Evolutionary conservation across 176 grass and related monocot species (phyloP), one percentile per base, ranked within the genome.

Genomic region (Eleusine coracana): DNA sequence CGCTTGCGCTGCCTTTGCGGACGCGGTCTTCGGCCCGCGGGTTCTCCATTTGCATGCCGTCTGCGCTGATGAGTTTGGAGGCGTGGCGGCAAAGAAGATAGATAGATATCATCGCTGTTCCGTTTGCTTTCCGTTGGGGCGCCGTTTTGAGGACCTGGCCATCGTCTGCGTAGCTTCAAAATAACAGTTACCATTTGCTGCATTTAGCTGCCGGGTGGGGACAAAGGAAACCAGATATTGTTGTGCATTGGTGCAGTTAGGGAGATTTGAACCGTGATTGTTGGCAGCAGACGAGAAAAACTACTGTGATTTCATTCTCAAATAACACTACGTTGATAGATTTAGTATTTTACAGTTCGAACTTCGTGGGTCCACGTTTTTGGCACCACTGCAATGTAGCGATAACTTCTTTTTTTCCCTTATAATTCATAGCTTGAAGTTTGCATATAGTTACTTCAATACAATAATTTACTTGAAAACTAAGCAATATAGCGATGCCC

Each of bases 21-120:
- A 66, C 77, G 78, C 58, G 83, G 78, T 73, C 88, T 86, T 77
- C 58, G 78, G 72, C 69, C 48, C 68, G 65, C 6, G 31, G 14
- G 4, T 10, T 64, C 77, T 81, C 11, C 70, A 25, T 56, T 6
- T 76, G 88, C 87, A 76, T 85, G 64, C 12, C 46, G 68, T 75
- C 29, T 34, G 31, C 31, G 31, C 31, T 34, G 31, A 34, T 34
- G 31, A 34, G 31, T 34, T 34, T 34, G 31, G 31, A 34, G 31
- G 29, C 63, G 52, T 17, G 41, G 42, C 52, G 73, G 40, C 79
- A 34, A 34, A 34, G 2, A 34, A 34, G 31, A 34, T 34, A 15
- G 31, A 34, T 34, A 15, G 36, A 76, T 69, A 41, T 67, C 25
- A 74, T 44, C 10, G 5, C 18, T 16, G 10, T 49, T 25, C 51